Percentiles rank a stretch among this genome's conserved stretches.
Conservation (phyloP, 73 alveolate genomes). For the Tetrahymena elliotti region DNA sequence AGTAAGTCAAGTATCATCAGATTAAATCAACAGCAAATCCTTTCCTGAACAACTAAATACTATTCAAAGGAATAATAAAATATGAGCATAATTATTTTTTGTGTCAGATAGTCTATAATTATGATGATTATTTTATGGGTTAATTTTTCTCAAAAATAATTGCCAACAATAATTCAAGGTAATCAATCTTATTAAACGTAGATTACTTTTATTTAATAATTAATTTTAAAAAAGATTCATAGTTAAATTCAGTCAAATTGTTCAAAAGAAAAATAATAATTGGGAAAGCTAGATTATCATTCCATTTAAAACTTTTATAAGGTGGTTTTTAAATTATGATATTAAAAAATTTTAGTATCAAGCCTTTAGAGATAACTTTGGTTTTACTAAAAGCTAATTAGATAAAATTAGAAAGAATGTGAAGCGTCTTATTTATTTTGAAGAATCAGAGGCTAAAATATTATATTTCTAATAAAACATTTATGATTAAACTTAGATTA, state of each 20-base stretch:
- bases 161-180: neutral
- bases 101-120: neutral
- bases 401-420: neutral
- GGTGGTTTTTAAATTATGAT: neutral
- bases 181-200: neutral
- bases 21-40: neutral
- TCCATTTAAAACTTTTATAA: neutral
- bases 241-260: neutral
- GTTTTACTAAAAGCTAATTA: neutral
- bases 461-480: neutral
- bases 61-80: neutral
- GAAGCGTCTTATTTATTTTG: neutral
- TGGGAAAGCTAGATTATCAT: neutral
- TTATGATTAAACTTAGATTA: neutral
- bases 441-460: neutral
- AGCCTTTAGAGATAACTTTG: neutral
- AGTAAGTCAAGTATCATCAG: neutral
- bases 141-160: neutral
- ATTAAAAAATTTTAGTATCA: neutral
- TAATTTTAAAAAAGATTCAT: neutral
- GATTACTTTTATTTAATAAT: neutral
- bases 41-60: neutral
- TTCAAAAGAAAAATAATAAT: neutral
- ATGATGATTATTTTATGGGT: neutral
- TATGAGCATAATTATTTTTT: neutral